A percentile compares a stretch with the other conserved stretches of the same genome.
Evolutionary conservation across 352 stramenopile species (phyloP).

Genomic region (Phytopythium aichiense): DNA sequence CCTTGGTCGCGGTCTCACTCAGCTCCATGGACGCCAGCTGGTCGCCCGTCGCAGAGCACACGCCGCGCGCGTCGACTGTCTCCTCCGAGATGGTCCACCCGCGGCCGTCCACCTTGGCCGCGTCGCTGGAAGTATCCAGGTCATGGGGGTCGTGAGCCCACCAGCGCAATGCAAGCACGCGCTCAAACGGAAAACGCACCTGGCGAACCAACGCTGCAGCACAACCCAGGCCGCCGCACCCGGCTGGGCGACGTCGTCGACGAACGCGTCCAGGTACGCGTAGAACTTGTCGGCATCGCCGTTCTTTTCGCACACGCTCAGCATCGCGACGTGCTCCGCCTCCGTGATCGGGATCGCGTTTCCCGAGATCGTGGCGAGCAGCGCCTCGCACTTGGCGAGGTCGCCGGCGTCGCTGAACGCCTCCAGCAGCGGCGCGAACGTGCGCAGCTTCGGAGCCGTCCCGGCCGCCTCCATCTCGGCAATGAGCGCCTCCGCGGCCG

Average conservation of each 20-base stretch:
- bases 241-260: conserved; percentile 55
- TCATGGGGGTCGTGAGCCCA: background rate
- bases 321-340: conserved; percentile 55
- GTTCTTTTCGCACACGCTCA: conserved; percentile 39
- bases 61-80: conserved; percentile 42
- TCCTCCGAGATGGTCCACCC: conserved; percentile 57
- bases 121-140: conserved; percentile 31
- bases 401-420: conserved; percentile 49
- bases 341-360: conserved; percentile 58
- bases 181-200: conserved; percentile 23
- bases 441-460: conserved; percentile 63
- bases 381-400: conserved; percentile 50
- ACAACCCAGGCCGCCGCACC: conserved; percentile 45
- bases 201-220: conserved; percentile 70
- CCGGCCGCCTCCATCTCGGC: conserved; percentile 40
- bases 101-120: conserved; percentile 43
- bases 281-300: conserved; percentile 48
- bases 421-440: conserved; percentile 62
- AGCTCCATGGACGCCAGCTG: conserved; percentile 71
- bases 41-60: conserved; percentile 58
- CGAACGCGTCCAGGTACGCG: conserved; percentile 47
- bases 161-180: background rate
- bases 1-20: conserved; percentile 25
- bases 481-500: conserved; percentile 42
- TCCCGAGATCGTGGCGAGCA: conserved; percentile 39